Percentiles rank a stretch among this genome's conserved stretches.
These are phyloP conservation scores for Dactylellina drechsleri DNA, from an alignment of 2,329 filamentous ascomycete genomes.

Conservation along the genomic window DNA sequence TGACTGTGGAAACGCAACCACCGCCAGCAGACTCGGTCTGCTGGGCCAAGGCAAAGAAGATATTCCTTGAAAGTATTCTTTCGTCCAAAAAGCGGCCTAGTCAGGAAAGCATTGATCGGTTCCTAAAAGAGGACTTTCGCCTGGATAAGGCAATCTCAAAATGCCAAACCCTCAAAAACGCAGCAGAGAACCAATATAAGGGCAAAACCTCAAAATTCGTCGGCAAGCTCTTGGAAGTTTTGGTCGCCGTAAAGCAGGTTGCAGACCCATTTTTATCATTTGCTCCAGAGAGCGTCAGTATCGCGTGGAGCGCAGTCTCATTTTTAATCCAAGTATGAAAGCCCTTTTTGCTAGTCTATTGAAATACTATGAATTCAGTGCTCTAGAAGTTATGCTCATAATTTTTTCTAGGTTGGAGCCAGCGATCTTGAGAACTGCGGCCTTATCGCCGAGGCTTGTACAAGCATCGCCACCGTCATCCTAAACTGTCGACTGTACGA, in stretches of 20 bases:
- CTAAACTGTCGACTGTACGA: constrained; percentile 51
- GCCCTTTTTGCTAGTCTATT: not conserved
- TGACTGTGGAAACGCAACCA: constrained; percentile 20
- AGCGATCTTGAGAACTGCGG: constrained; percentile 52
- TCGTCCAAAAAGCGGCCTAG: constrained; percentile 40
- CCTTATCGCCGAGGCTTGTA: constrained; percentile 49
- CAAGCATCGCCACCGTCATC: constrained; percentile 48
- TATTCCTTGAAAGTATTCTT: constrained; percentile 44
- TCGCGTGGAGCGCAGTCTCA: constrained; percentile 50
- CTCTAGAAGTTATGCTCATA: not conserved
- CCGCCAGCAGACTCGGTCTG: constrained; percentile 40
- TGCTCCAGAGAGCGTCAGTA: constrained; percentile 51
- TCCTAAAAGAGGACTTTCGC: constrained; percentile 47
- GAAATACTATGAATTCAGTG: not conserved
- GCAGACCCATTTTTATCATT: constrained; percentile 49
- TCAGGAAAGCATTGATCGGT: constrained; percentile 49
- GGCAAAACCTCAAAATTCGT: constrained; percentile 46
- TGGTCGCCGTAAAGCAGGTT: constrained; percentile 43
- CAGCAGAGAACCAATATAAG: constrained; percentile 53
- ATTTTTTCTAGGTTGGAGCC: constrained; percentile 33
- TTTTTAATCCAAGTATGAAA: constrained; percentile 44
- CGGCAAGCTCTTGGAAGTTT: constrained; percentile 43
- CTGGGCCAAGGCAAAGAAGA: constrained; percentile 48
- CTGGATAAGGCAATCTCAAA: constrained; percentile 52
- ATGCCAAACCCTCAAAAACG: constrained; percentile 44